Evolutionary conservation across 768 basidiomycete species (phyloP).

Genomic region (Suillus subalutaceus): DNA sequence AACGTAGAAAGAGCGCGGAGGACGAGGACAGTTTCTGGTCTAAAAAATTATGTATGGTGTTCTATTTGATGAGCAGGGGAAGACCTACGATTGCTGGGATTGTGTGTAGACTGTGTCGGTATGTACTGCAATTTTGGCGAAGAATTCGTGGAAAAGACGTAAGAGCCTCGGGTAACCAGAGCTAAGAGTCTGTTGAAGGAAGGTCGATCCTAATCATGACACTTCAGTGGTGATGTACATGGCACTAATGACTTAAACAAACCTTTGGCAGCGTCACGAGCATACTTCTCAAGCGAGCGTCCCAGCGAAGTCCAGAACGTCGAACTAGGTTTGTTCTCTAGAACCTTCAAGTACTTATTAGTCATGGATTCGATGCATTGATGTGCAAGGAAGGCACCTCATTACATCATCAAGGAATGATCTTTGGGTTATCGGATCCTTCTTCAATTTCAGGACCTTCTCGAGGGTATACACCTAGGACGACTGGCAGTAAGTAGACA

Average conservation of each 20-base stretch:
- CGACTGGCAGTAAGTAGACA: background rate
- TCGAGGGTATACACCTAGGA: constrained; percentile 92
- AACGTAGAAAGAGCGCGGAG: constrained; percentile 83
- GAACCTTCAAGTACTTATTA: constrained; percentile 46
- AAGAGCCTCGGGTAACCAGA: constrained; percentile 86
- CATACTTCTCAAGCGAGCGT: constrained; percentile 78
- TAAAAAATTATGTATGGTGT: constrained; percentile 32
- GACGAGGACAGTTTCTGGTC: constrained; percentile 90
- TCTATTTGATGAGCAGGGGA: background rate
- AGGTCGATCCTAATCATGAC: constrained; percentile 69
- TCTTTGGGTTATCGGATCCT: constrained; percentile 73
- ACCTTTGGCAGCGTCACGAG: constrained; percentile 83
- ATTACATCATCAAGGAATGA: constrained; percentile 92
- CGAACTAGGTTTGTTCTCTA: constrained; percentile 91
- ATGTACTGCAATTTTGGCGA: constrained; percentile 91
- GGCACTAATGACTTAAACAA: constrained; percentile 12
- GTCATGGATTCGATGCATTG: background rate
- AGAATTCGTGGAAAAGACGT: constrained; percentile 95
- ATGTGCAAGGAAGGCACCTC: constrained; percentile 51
- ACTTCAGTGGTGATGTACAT: constrained; percentile 7
- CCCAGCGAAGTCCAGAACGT: constrained; percentile 89
- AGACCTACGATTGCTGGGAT: constrained; percentile 75
- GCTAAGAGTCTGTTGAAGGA: constrained; percentile 88
- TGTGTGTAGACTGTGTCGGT: constrained; percentile 92
- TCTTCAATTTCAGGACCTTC: constrained; percentile 89